Evolutionary conservation across 2,329 filamentous ascomycete genomes (phyloP).

Genomic region (Tolypocladium sp.): DNA sequence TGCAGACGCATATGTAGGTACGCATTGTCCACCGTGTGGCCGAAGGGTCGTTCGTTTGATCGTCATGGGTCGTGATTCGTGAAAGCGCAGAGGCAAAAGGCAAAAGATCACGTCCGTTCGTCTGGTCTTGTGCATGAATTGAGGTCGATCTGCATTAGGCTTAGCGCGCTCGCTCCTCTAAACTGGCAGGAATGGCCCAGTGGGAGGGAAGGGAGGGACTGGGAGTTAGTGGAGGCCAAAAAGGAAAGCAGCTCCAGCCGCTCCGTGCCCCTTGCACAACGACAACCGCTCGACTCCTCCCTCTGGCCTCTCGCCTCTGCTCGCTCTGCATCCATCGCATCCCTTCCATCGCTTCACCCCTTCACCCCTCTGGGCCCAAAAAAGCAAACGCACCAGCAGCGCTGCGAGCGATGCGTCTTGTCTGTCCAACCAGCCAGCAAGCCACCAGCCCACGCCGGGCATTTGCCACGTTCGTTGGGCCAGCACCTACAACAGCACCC

Average conservation of each 20-base stretch:
- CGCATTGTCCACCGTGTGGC: neutral
- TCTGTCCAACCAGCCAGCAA: neutral
- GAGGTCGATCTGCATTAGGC: neutral
- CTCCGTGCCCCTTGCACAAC: constrained; percentile 8
- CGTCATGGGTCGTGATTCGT: neutral
- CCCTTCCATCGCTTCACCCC: neutral
- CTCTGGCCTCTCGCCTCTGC: neutral
- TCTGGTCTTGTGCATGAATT: neutral
- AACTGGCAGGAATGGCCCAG: neutral
- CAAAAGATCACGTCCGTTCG: neutral
- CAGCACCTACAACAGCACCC: neutral
- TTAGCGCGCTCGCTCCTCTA: neutral
- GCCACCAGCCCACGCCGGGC: neutral
- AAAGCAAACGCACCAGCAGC: neutral
- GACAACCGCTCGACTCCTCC: neutral
- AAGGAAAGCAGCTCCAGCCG: neutral
- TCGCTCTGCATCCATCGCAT: neutral
- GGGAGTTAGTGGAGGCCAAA: neutral
- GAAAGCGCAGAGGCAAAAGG: neutral
- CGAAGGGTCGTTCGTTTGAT: neutral
- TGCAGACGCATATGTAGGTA: neutral
- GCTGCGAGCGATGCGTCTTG: neutral
- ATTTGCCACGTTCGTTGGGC: neutral
- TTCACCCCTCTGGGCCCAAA: neutral
- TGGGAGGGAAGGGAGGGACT: neutral